Conservation (phyloP, 2,329 filamentous ascomycete genomes). For the Bipolaris victoriae region DNA sequence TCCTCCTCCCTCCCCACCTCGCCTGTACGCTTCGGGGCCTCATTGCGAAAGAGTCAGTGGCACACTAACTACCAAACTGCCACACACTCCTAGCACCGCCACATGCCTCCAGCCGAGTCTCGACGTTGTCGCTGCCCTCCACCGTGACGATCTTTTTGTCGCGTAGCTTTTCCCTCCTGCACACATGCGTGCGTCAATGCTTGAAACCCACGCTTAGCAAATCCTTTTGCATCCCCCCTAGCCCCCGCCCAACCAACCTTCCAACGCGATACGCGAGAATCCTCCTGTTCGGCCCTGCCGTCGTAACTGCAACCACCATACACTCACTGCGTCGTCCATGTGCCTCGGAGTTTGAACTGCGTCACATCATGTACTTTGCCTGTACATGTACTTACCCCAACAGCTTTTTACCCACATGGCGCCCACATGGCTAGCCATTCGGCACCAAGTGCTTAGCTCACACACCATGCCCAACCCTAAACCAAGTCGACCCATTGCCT, state of each 20-base stretch:
- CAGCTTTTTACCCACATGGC: background rate
- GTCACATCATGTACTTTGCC: background rate
- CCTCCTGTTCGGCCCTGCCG: background rate
- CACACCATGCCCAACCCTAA: background rate
- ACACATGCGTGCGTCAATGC: background rate
- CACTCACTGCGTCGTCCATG: background rate
- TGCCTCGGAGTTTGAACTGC: background rate
- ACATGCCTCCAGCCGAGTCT: conserved; percentile 4
- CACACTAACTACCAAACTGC: background rate
- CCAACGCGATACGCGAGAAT: background rate
- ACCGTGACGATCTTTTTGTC: background rate
- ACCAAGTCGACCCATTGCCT: background rate
- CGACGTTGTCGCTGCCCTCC: background rate
- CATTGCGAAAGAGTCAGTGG: conserved; percentile 5
- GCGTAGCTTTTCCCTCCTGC: background rate
- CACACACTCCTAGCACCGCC: conserved; percentile 3
- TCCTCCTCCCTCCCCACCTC: background rate
- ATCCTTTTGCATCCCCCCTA: background rate
- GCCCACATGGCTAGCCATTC: background rate
- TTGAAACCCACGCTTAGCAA: background rate
- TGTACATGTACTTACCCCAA: too few relatives aligned
- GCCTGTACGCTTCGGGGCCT: conserved; percentile 1
- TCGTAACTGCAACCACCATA: background rate
- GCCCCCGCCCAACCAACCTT: background rate
- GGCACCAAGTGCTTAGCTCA: conserved; percentile 3